Base-by-base conservation (phyloP, 192 early-diverging fungal genomes). In the Umbelopsis ramanniana region DNA sequence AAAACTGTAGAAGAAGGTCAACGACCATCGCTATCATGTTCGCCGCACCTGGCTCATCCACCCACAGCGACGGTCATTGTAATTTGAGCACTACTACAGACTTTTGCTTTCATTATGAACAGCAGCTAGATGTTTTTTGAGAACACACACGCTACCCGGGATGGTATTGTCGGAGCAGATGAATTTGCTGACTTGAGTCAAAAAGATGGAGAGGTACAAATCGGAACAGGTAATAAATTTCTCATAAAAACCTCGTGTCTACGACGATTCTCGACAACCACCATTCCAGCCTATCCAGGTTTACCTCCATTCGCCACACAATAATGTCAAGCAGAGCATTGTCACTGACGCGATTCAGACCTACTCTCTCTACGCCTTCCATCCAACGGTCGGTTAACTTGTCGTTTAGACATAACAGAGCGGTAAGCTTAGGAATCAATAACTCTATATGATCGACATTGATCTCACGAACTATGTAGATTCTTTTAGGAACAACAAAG, bases 381-480 rank as follows among this genome's bases (percentile, higher is more conserved):
- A 35, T 63, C 37, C 57, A 63, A 15, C 57, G 33, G 5, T 14
- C 57, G 26, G 57, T 63, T 3, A 63, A 37, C 12, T 19, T 63
- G 29, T 63, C 57, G 7, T 8, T 63, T 5, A 22, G 57, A 19
- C 33, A 63, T n/a, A 63, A 63, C 15, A n/a, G 29, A 17, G 29
- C 29, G 0, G 57, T 63, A 63, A 63, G 29, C 35, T n/a, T 17
- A 0, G 6, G 26, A 26, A 12, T 37, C 0, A 8, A 35, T 35
- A 2, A 10, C 19, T 37, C 29, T 37, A 19, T 37, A 37, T 0
- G 15, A 6, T 35, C 12, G 35, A 17, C 26, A 37, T 63, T 38
- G 57, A 29, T 37, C 57, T 63, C 37, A 63, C 11, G 11, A 17
- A 38, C 26, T 2, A 17, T 70, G 33, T 72, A 75, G 78, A 38